These are phyloP conservation scores for Epichloe hybrida DNA, from an alignment of 2,329 filamentous ascomycete genomes.

Conservation along the genomic window DNA sequence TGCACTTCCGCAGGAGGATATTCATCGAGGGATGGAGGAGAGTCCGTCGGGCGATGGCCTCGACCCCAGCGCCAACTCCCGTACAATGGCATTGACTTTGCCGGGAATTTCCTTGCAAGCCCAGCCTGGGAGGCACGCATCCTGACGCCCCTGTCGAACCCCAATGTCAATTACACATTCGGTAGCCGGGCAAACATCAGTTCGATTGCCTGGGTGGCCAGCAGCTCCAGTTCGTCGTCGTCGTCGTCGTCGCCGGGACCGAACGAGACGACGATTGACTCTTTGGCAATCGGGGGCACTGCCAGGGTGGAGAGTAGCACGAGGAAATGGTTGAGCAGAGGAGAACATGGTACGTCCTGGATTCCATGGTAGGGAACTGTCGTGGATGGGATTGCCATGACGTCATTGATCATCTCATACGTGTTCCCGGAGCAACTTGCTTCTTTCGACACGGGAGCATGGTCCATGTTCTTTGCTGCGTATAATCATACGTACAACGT, in stretches of 20 bases:
- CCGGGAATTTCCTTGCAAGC: not conserved
- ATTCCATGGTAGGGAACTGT: not conserved
- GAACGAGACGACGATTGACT: not conserved
- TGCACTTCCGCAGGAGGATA: no score
- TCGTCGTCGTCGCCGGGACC: not conserved
- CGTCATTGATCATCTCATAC: no score
- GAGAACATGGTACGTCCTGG: not conserved
- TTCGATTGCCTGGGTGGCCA: not conserved
- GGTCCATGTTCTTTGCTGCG: not conserved
- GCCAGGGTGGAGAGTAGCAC: no score
- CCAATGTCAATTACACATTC: not conserved
- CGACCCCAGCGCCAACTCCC: not conserved
- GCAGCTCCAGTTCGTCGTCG: not conserved
- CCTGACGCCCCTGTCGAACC: not conserved
- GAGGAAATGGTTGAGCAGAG: not conserved
- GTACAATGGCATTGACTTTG: not conserved
- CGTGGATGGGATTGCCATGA: no score
- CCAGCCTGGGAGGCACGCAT: not conserved
- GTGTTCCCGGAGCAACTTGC: no score
- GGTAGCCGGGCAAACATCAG: not conserved
- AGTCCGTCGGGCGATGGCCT: not conserved
- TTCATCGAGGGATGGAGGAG: no score
- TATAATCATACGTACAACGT: no score
- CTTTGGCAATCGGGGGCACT: not conserved
- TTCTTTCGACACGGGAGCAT: not conserved